Base-by-base conservation (phyloP, 2,329 filamentous ascomycete genomes). In the Calonectria honghensis region DNA sequence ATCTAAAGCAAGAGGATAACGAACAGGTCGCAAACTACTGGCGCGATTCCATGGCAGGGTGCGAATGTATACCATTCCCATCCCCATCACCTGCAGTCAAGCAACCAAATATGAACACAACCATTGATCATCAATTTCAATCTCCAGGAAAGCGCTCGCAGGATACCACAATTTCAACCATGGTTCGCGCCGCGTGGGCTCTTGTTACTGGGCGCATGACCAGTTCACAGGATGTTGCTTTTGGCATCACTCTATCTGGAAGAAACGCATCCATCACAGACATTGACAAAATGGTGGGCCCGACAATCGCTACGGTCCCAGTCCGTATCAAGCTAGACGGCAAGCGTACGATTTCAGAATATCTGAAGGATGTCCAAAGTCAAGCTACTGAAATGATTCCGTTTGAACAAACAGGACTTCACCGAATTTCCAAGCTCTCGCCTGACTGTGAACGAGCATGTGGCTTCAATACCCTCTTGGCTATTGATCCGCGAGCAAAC, bases 291-390 rank as follows among this genome's bases (percentile, higher is more conserved):
- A 78, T 82, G 11, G 32, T 77, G 2, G 82, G 77, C 0, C 79
- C 74, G 32, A 39, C 68, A 1, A 63, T 70, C 14, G 54, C 68
- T 13, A 70, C 57, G 1, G 32, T 81, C 0, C 81, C 80, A 5
- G 24, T 82, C 3, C 72, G 79, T 0, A 45, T 81, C 10, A 31
- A 45, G 0, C 14, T 78, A n/a, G 79, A 82, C 89, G 41, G 41
- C 2, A 27, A 68, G 3, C 50, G 51, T 7, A 78, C 79, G 0
- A 79, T 87, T 13, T 75, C 77, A 0, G 80, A 87, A 27, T 89
- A 87, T 69, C 80, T 91, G 18, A 79, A 87, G 24, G 77, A 79
- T 0, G 48, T 80, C 0, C 76, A 81, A 18, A 13, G 35, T 0
- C 66, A 75, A n/a, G 29, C 74, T 7, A 64, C 65, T 14, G 70